Base-by-base conservation (phyloP, 345 rosid genomes). In the Brassica rapa region DNA sequence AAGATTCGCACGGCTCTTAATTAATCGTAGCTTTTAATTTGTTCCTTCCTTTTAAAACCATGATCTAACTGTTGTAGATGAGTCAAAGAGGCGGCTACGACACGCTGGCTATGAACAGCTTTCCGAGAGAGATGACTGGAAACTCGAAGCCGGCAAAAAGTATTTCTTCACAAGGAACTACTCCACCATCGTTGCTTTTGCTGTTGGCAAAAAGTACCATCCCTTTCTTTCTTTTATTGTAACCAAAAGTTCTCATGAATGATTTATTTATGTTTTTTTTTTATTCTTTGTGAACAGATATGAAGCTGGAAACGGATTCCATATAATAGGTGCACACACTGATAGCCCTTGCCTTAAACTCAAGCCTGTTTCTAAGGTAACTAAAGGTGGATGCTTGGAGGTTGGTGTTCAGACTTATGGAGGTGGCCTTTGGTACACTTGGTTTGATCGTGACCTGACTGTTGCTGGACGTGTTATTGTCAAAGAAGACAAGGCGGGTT, bases 391-490 rank as follows among this genome's bases (percentile, higher is more conserved):
- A 16, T 95, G 24, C 84, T 83, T 95, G 85, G 96, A 89, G 86
- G 93, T 90, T 75, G 99, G 98, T 55, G 96, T 93, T 70, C 99
- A 96, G 76, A 82, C 88, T 10, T 96, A 96, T 62, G 98, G 99
- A 78, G 90, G 98, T 76, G 99, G 99, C 2, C 81, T 96, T 62
- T 93, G 98, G 98, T 85, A 96, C 78, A 96, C 98, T 0, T 96
- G 99, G 99, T 96, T 96, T 62, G 99, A 96, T 78, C 97, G 99
- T 53, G 98, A 96, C 87, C 85, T 96, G 93, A 87, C 96, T 0
- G 83, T 91, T 63, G 99, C 98, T 4, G 99, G 99, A 32, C 86
- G 98, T 73, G 96, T 93, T 57, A 86, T 95, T 21, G 25, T 90
- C 6, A 90, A 79, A 82, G 84, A 90, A 61, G 89, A 82, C 56